phyloP scores from a whole-genome alignment of 129 eudicot species.

The Calendula officinalis region DNA sequence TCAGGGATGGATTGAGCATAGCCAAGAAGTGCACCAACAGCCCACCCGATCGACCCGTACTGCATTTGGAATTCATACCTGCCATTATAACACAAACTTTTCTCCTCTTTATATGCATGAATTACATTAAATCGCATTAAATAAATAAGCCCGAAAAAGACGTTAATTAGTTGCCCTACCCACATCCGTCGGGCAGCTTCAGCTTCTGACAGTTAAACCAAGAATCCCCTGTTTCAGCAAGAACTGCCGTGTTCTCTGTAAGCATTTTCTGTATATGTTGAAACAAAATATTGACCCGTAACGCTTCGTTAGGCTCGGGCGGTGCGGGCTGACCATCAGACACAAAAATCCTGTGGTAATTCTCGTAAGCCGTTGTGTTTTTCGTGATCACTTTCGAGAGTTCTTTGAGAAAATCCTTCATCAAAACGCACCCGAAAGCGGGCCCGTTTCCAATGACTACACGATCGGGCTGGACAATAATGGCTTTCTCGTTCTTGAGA shows the following conservation, averaged over 20 bases:
- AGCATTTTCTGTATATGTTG: slow-evolving; percentile 63
- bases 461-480: slow-evolving; percentile 59
- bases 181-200: slow-evolving; percentile 55
- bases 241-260: slow-evolving; percentile 43
- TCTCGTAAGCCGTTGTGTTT: slow-evolving; percentile 53
- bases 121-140: slow-evolving; percentile 11
- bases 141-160: neutral
- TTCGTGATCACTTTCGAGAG: slow-evolving; percentile 35
- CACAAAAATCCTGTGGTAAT: slow-evolving; percentile 46
- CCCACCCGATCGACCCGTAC: slow-evolving; percentile 71
- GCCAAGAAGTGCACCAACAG: slow-evolving; percentile 67
- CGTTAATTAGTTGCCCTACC: slow-evolving; percentile 35
- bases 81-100: slow-evolving; percentile 39
- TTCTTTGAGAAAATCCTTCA: slow-evolving; percentile 58
- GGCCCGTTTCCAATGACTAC: slow-evolving; percentile 57
- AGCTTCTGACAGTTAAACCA: slow-evolving; percentile 70
- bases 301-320: slow-evolving; percentile 37
- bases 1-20: slow-evolving; percentile 56
- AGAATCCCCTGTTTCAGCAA: slow-evolving; percentile 62
- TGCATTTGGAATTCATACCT: slow-evolving; percentile 73
- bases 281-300: slow-evolving; percentile 58
- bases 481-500: slow-evolving; percentile 56
- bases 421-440: slow-evolving; percentile 52
- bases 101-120: slow-evolving; percentile 26
- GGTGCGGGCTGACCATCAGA: slow-evolving; percentile 43